phyloP scores from a whole-genome alignment of 2,329 filamentous ascomycete species.

The Ophiognomonia clavigignenti-juglandacearum region DNA sequence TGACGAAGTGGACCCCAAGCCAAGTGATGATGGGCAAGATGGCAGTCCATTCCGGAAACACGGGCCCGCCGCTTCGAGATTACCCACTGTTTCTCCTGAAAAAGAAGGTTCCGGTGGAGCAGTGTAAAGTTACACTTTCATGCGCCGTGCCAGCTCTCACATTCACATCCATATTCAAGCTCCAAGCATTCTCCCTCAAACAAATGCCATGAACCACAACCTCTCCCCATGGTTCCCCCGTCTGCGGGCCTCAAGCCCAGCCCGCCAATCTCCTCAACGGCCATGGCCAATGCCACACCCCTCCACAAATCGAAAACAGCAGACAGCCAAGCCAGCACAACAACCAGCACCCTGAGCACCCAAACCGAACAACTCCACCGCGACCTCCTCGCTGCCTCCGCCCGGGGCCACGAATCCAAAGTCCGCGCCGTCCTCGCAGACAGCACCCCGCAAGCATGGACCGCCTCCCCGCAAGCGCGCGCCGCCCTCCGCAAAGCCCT shows the following conservation, averaged over 20 bases:
- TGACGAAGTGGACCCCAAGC: too few species aligned
- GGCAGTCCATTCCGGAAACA: too few species aligned
- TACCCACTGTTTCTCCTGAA: constrained; percentile 10
- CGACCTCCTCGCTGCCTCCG: constrained; percentile 32
- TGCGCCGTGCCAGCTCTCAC: neutral
- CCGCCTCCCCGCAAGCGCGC: constrained; percentile 26
- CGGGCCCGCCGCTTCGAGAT: too few species aligned
- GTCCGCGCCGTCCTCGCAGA: constrained; percentile 32
- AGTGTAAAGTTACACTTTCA: constrained; percentile 7
- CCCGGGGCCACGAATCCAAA: constrained; percentile 32
- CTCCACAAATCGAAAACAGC: constrained; percentile 3
- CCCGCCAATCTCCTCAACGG: too few species aligned
- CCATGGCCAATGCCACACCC: too few species aligned
- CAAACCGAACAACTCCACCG: constrained; percentile 32
- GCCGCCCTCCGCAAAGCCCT: constrained; percentile 32
- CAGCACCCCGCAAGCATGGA: constrained; percentile 30
- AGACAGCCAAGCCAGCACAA: constrained; percentile 10
- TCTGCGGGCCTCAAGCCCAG: neutral
- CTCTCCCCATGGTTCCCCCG: neutral
- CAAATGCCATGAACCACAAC: neutral
- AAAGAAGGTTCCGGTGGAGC: neutral
- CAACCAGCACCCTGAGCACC: constrained; percentile 31
- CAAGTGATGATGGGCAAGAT: too few species aligned
- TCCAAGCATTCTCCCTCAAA: too few species aligned
- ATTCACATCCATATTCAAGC: too few species aligned